Evolutionary conservation across 768 basidiomycete species (phyloP).

Genomic region (Artomyces pyxidatus): DNA sequence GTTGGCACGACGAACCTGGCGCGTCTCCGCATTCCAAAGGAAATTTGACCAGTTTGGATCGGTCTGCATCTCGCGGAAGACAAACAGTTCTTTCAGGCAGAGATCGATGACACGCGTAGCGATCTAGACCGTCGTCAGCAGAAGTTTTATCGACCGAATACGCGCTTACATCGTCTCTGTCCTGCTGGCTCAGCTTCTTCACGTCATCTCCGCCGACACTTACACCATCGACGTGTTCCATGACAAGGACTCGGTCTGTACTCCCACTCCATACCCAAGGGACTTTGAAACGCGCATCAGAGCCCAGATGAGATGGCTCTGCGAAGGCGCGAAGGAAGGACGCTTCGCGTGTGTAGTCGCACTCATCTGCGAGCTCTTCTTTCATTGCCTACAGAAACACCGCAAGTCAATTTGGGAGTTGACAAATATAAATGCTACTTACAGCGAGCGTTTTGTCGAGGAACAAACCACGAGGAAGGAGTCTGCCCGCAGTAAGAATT

Average conservation of each 20-base stretch:
- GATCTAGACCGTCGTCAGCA: no score
- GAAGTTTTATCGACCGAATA: no score
- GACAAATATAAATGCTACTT: slow-evolving; percentile 1
- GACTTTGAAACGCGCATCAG: slow-evolving; percentile 65
- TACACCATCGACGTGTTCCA: slow-evolving; percentile 75
- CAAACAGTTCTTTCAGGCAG: slow-evolving; percentile 85
- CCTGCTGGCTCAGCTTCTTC: slow-evolving; percentile 47
- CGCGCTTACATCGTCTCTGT: slow-evolving; percentile 71
- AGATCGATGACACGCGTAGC: slow-evolving; percentile 74
- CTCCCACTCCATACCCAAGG: slow-evolving; percentile 83
- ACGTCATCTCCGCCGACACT: slow-evolving; percentile 66
- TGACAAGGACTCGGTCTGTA: slow-evolving; percentile 79
- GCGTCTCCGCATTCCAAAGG: slow-evolving; percentile 66
- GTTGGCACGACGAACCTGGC: slow-evolving; percentile 39
- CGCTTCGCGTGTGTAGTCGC: slow-evolving; percentile 83
- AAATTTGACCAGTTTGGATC: slow-evolving; percentile 99
- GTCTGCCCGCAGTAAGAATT: slow-evolving; percentile 67
- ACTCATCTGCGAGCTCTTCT: slow-evolving; percentile 86
- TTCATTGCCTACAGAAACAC: slow-evolving; percentile 63
- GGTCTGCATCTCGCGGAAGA: slow-evolving; percentile 92
- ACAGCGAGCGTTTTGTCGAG: slow-evolving; percentile 81
- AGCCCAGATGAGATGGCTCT: slow-evolving; percentile 39
- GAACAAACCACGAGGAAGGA: slow-evolving; percentile 86
- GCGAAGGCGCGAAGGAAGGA: slow-evolving; percentile 56
- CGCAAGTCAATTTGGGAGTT: neutral